phyloP scores from a whole-genome alignment of 441 rosid genomes.

The Arabidopsis lyrata region DNA sequence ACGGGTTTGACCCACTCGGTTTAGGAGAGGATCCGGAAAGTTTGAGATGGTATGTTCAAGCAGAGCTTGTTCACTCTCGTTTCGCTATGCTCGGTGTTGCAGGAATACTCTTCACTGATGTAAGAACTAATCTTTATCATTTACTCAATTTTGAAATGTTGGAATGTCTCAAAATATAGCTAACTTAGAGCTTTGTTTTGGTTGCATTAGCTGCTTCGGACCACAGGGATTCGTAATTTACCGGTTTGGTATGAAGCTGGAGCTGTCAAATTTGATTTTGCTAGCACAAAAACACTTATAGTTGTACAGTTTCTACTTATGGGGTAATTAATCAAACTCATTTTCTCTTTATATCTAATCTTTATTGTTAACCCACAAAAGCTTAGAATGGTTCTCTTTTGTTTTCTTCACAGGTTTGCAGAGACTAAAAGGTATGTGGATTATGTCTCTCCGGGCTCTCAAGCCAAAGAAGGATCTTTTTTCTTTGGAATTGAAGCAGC shows the following conservation, averaged over 20 bases:
- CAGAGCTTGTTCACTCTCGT: constrained; percentile 91
- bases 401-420: constrained; percentile 58
- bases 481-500: constrained; percentile 90
- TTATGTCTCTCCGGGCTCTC: constrained; percentile 83
- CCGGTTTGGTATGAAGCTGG: constrained; percentile 99
- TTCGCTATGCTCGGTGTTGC: constrained; percentile 97
- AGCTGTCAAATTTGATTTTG: constrained; percentile 74
- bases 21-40: constrained; percentile 90
- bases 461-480: constrained; percentile 79
- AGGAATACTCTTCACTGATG: constrained; percentile 94
- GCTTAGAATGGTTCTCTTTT: not conserved
- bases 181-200: constrained; percentile 1
- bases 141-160: not conserved
- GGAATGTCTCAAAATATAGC: not conserved
- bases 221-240: constrained; percentile 68
- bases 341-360: not conserved
- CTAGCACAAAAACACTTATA: constrained; percentile 77
- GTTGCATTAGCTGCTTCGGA: constrained; percentile 70
- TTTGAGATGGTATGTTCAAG: constrained; percentile 97
- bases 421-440: constrained; percentile 96
- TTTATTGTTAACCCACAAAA: not conserved
- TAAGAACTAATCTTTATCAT: constrained; percentile 36
- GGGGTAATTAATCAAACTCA: constrained; percentile 62
- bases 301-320: constrained; percentile 75
- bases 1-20: constrained; percentile 92